A percentile compares a stretch with the other conserved stretches of the same genome.
Evolutionary conservation across 1,139 yeast species (phyloP).

Genomic region (Candida pseudoviswanathii): DNA sequence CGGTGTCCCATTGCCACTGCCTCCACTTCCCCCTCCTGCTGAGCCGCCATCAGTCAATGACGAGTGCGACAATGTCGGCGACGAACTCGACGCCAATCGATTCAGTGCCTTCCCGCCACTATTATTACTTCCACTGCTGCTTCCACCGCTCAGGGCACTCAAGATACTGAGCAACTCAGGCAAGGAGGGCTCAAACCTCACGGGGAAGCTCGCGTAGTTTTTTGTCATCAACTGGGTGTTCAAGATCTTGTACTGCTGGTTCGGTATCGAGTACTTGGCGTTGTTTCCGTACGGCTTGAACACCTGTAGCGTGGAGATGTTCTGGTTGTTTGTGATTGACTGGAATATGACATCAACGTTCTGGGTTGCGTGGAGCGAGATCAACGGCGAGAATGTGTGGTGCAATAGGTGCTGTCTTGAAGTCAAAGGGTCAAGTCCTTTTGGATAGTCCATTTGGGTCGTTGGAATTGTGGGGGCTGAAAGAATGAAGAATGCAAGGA

Average conservation of each 20-base stretch:
- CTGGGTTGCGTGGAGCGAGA: constrained; percentile 55
- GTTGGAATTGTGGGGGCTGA: background rate
- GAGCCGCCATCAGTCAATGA: constrained; percentile 12
- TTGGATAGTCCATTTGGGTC: constrained; percentile 31
- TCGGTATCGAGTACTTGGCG: constrained; percentile 42
- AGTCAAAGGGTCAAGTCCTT: constrained; percentile 44
- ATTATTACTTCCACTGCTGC: constrained; percentile 5
- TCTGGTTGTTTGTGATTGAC: constrained; percentile 27
- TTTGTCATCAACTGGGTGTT: constrained; percentile 47
- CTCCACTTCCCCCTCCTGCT: background rate
- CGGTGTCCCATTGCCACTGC: constrained; percentile 3
- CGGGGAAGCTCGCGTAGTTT: constrained; percentile 46
- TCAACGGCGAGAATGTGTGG: constrained; percentile 59
- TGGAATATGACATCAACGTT: constrained; percentile 52
- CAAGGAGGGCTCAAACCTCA: constrained; percentile 45
- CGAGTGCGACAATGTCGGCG: constrained; percentile 9
- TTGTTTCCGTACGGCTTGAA: constrained; percentile 50
- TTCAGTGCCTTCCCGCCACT: background rate
- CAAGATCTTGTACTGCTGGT: constrained; percentile 41
- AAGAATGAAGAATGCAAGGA: background rate
- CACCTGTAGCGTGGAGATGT: constrained; percentile 37
- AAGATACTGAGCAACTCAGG: constrained; percentile 42
- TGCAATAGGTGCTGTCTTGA: constrained; percentile 48
- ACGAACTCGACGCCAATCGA: constrained; percentile 4
- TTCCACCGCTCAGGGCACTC: constrained; percentile 19